Evolutionary conservation across 1,284 basidiomycete genomes (phyloP).

Genomic region (Austroboletus rostrupii): DNA sequence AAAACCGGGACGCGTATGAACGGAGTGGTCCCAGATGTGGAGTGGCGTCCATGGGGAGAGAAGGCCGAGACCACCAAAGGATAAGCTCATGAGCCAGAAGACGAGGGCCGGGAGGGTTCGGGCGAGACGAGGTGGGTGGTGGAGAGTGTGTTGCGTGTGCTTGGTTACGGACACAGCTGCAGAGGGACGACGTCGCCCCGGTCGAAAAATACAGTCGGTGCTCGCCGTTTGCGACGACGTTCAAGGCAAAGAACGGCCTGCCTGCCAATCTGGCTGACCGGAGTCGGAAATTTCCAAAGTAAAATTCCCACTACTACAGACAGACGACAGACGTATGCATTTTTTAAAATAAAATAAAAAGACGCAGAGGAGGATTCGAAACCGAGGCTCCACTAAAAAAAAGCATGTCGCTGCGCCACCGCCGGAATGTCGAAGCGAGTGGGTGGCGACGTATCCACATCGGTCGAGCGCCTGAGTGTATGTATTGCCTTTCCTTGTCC

Average conservation of each 20-base stretch:
- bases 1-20: conserved; percentile 58
- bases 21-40: conserved; percentile 44
- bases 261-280: conserved; percentile 21
- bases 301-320: conserved; percentile 13
- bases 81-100: conserved; percentile 58
- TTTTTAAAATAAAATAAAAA: not conserved
- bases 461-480: too few species aligned
- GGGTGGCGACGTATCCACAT: too few species aligned
- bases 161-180: conserved; percentile 30
- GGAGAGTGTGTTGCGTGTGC: conserved; percentile 15
- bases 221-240: conserved; percentile 21
- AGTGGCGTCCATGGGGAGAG: conserved; percentile 56
- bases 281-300: conserved; percentile 28
- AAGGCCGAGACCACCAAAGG: conserved; percentile 57
- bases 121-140: conserved; percentile 15
- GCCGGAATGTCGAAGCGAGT: too few species aligned
- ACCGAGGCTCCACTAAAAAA: too few species aligned
- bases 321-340: too few species aligned
- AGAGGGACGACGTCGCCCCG: conserved; percentile 12
- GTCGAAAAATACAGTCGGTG: conserved; percentile 1
- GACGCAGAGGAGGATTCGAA: not conserved
- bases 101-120: conserved; percentile 22
- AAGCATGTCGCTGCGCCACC: too few species aligned
- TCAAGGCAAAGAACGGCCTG: conserved; percentile 8
- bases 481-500: not conserved